These are phyloP conservation scores for Chenopodium quinoa DNA, from an alignment of 148 eudicot species.

Conservation along the genomic window DNA sequence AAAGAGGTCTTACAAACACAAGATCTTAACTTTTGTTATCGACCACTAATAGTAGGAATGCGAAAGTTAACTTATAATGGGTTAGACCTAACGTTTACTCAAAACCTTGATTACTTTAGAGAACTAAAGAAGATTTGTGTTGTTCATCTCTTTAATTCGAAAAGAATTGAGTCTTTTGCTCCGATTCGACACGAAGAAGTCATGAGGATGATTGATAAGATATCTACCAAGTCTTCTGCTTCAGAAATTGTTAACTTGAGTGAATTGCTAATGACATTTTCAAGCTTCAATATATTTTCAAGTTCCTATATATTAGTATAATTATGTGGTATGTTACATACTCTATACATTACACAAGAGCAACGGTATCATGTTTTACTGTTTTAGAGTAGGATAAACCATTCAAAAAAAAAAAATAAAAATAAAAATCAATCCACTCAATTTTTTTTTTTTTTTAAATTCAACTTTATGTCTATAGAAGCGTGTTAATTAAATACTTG, in stretches of 20 bases:
- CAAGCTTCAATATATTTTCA: not conserved
- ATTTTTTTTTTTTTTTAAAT: too few relatives aligned
- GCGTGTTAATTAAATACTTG: too few relatives aligned
- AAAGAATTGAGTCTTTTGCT: conserved; percentile 4
- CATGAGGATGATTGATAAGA: not conserved
- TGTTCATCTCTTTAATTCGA: conserved; percentile 1
- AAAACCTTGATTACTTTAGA: not conserved
- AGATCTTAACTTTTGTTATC: conserved; percentile 25
- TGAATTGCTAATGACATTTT: not conserved
- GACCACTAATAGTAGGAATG: conserved; percentile 16
- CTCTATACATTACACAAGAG: too few relatives aligned
- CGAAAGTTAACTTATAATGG: conserved; percentile 18
- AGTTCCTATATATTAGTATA: too few relatives aligned
- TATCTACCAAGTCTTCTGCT: not conserved
- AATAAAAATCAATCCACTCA: too few relatives aligned
- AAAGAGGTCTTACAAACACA: conserved; percentile 30
- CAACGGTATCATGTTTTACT: too few relatives aligned
- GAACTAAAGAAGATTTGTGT: conserved; percentile 10
- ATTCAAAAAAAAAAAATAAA: too few relatives aligned
- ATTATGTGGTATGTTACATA: too few relatives aligned
- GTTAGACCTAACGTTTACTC: not conserved
- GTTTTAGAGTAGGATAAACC: too few relatives aligned
- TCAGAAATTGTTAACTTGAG: not conserved
- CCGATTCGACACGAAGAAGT: not conserved
- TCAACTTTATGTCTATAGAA: too few relatives aligned